A percentile compares a stretch with the other conserved stretches of the same genome.
These are phyloP conservation scores for Trypanosoma congolense DNA, from an alignment of 208 protist species.

Conservation along the genomic window DNA sequence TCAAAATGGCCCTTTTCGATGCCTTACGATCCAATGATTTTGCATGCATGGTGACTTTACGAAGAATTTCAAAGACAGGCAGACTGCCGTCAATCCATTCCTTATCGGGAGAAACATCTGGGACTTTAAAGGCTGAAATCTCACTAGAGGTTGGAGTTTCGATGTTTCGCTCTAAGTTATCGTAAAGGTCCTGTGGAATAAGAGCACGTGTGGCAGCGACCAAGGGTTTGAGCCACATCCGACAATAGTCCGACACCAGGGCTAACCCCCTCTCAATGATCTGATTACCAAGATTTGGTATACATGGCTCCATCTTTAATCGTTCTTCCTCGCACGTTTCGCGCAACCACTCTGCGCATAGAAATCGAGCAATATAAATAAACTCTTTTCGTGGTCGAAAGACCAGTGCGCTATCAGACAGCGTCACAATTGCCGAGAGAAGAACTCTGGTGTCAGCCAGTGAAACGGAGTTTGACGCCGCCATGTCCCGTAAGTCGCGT, in stretches of 20 bases:
- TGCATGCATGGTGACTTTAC: conserved; percentile 62
- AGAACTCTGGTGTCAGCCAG: conserved; percentile 38
- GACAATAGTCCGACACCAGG: conserved; percentile 45
- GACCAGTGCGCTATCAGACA: conserved; percentile 58
- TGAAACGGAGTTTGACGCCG: conserved; percentile 25
- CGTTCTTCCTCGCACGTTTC: conserved; percentile 51
- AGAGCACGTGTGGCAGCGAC: conserved; percentile 38
- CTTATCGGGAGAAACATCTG: conserved; percentile 3
- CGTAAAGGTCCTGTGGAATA: conserved; percentile 67
- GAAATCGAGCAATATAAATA: conserved; percentile 28
- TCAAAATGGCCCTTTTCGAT: conserved; percentile 75
- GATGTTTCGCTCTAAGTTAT: conserved; percentile 58
- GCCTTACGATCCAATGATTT: conserved; percentile 79
- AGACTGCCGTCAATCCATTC: conserved; percentile 29
- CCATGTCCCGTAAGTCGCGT: conserved; percentile 31
- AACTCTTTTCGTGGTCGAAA: conserved; percentile 53
- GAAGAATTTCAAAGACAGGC: conserved; percentile 64
- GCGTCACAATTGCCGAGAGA: conserved; percentile 43
- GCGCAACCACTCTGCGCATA: conserved; percentile 43
- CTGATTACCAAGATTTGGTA: conserved; percentile 23
- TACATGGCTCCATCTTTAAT: conserved; percentile 25
- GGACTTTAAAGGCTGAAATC: conserved; percentile 7
- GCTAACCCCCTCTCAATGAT: conserved; percentile 15
- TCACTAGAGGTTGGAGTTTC: conserved; percentile 24
- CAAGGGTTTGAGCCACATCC: conserved; percentile 39